Conservation (phyloP, 352 stramenopile species). For the Pythium pectinolyticum region DNA sequence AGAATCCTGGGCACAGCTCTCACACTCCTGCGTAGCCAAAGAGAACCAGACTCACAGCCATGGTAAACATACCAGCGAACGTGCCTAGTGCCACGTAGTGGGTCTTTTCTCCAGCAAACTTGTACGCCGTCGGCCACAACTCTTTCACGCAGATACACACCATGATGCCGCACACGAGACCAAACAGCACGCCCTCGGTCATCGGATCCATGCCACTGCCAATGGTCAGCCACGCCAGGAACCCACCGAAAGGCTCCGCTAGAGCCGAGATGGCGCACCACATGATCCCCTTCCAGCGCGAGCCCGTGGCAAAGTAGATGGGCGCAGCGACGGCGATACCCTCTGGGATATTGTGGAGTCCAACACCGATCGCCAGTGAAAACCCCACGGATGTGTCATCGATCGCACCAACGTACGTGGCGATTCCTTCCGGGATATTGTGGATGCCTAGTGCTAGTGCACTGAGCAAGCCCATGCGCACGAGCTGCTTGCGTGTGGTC, state of each 20-base stretch:
- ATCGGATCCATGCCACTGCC: slow-evolving; percentile 47
- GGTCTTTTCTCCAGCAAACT: slow-evolving; percentile 85
- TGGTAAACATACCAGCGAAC: slow-evolving; percentile 82
- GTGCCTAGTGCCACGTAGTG: slow-evolving; percentile 82
- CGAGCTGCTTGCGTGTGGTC: slow-evolving; percentile 48
- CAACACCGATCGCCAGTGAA: slow-evolving; percentile 93
- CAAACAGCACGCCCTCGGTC: slow-evolving; percentile 84
- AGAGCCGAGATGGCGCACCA: slow-evolving; percentile 89
- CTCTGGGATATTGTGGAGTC: slow-evolving; percentile 97
- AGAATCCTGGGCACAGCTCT: not conserved
- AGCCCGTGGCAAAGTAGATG: slow-evolving; percentile 96
- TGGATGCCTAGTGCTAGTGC: slow-evolving; percentile 92
- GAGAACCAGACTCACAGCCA: slow-evolving; percentile 85
- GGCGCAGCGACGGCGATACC: slow-evolving; percentile 94
- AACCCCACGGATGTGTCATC: slow-evolving; percentile 89
- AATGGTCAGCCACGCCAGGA: slow-evolving; percentile 83
- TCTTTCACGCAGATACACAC: slow-evolving; percentile 85
- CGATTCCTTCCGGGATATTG: slow-evolving; percentile 96
- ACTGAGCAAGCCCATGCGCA: slow-evolving; percentile 87
- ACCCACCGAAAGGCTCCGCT: slow-evolving; percentile 82
- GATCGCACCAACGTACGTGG: slow-evolving; percentile 92
- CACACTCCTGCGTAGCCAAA: slow-evolving; percentile 79
- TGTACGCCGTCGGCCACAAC: slow-evolving; percentile 89
- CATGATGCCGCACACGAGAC: slow-evolving; percentile 91
- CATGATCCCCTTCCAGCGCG: slow-evolving; percentile 92